Base-by-base conservation (phyloP, 2,329 filamentous ascomycete species). In the Aspergillus chevalieri region DNA sequence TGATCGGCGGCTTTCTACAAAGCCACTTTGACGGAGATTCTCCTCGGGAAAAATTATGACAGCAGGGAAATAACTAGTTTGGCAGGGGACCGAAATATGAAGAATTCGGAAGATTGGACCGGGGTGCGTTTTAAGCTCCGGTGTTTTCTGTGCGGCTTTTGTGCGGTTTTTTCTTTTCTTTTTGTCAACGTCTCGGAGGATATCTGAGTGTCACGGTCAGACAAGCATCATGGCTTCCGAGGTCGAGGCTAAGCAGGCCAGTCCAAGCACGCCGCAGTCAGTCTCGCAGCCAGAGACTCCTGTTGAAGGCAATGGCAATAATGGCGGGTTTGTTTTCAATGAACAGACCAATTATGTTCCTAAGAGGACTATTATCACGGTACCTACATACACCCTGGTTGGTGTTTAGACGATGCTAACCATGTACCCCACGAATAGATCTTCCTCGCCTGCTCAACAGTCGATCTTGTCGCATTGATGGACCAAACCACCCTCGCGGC, bases 311-410 rank as follows among this genome's bases (percentile, higher is more conserved):
- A 36, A 42, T 39, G 15, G 43, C 5, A 19, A 41, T 41, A 41
- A 41, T 6, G 15, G 38, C 38, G 41, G 42, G n/a, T 48, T 52
- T 50, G 38, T 52, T 17, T 79, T 80, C 63, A 80, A 78, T 39
- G 78, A 80, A 54, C 78, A 80, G 59, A 80, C 78, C 14, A 78
- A 79, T 53, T 80, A 79, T 66, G 76, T 80, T 2, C 74, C 77
- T 4, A 71, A 58, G 45, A 67, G 68, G 21, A 77, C 68, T 1
- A 79, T 80, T 44, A 74, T 80, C 54, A 79, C 71, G n/a, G 77
- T 78, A 62, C 3, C 10, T 51, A 58, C 10, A 21, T 6, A 2
- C 2, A 30, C 26, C 26, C 26, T 30, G 26, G 26, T 30, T 12
- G 10, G 9, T 12, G 9, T 30, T 12, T 12, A 9, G 7, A 5